A percentile compares a stretch with the other conserved stretches of the same genome.
phyloP scores from a whole-genome alignment of 768 basidiomycete genomes.

The Collybiopsis confluens region DNA sequence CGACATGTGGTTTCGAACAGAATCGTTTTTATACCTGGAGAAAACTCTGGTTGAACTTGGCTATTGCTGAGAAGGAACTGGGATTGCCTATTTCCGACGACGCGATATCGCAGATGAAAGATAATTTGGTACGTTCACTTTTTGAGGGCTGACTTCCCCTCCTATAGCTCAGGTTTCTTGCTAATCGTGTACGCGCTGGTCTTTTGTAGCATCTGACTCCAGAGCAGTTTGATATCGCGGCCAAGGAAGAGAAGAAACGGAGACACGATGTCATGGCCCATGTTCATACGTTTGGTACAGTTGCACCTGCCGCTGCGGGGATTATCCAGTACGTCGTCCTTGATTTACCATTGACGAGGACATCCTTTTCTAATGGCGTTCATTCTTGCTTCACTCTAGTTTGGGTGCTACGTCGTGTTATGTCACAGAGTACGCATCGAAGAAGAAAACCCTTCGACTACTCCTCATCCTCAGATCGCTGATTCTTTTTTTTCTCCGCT shows the following conservation, averaged over 20 bases:
- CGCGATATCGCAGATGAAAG: slow-evolving; percentile 92
- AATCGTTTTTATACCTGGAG: slow-evolving; percentile 96
- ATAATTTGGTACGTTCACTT: slow-evolving; percentile 65
- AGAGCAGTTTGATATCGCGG: slow-evolving; percentile 88
- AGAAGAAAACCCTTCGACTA: no score
- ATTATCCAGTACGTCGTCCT: slow-evolving; percentile 77
- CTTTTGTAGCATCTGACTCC: slow-evolving; percentile 66
- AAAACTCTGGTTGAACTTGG: slow-evolving; percentile 92
- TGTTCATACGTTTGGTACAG: slow-evolving; percentile 93
- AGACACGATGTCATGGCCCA: slow-evolving; percentile 99
- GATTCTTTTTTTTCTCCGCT: no score
- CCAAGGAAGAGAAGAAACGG: slow-evolving; percentile 92
- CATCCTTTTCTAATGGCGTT: neutral
- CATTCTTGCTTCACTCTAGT: slow-evolving; percentile 34
- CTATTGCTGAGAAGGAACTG: slow-evolving; percentile 93
- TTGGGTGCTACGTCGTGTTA: slow-evolving; percentile 98
- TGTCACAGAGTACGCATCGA: slow-evolving; percentile 92
- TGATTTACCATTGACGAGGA: neutral
- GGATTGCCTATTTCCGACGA: slow-evolving; percentile 86
- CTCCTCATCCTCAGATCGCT: no score
- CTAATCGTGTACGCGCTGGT: neutral
- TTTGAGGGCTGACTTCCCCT: neutral
- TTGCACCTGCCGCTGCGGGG: slow-evolving; percentile 91
- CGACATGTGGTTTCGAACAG: slow-evolving; percentile 34
- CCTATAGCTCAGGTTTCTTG: slow-evolving; percentile 7